phyloP scores from a whole-genome alignment of 495 filamentous ascomycete species.

The Elaphomyces granulatus region DNA sequence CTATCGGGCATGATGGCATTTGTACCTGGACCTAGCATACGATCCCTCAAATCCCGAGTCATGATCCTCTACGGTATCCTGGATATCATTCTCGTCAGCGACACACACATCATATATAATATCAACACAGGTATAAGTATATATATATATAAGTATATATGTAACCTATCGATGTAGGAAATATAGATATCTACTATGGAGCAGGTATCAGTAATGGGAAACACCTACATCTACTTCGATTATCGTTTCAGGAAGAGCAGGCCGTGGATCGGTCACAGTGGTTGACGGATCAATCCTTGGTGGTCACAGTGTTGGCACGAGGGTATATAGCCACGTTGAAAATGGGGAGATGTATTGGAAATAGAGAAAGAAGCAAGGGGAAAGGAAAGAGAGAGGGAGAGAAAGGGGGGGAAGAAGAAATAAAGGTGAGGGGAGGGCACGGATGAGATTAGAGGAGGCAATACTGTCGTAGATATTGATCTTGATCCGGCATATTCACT shows the following conservation, averaged over 20 bases:
- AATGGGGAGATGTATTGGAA: too few relatives aligned
- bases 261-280: background rate
- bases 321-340: background rate
- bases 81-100: background rate
- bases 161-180: too few relatives aligned
- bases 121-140: background rate
- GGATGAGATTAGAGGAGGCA: too few relatives aligned
- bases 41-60: conserved; percentile 6
- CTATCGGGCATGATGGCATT: too few relatives aligned
- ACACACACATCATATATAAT: background rate
- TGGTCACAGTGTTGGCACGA: background rate
- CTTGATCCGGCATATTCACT: too few relatives aligned
- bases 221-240: conserved; percentile 7
- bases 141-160: background rate
- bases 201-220: background rate
- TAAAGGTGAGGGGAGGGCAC: too few relatives aligned
- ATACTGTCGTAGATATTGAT: too few relatives aligned
- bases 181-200: too few relatives aligned
- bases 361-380: too few relatives aligned
- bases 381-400: too few relatives aligned
- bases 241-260: background rate
- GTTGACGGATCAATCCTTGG: background rate
- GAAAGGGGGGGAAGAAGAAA: too few relatives aligned
- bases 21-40: too few relatives aligned
- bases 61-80: background rate